These are phyloP conservation scores for Apiotrichum sp. DNA, from an alignment of 1,284 basidiomycete species.

Conservation along the genomic window DNA sequence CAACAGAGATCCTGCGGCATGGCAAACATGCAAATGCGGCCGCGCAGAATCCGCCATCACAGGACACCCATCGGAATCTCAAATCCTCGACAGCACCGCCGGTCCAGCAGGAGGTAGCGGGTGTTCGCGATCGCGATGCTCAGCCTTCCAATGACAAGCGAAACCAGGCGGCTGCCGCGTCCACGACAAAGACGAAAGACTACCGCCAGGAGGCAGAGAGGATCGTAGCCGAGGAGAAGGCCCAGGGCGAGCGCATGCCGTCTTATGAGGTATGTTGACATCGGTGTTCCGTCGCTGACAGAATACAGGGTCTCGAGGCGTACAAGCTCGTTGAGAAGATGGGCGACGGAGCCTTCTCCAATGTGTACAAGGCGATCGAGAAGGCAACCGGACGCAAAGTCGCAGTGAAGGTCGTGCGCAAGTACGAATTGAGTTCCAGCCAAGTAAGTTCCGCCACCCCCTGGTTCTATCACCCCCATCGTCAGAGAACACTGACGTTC, in stretches of 20 bases:
- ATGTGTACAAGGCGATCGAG: constrained; percentile 92
- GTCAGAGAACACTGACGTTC: constrained; percentile 10
- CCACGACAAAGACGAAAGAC: constrained; percentile 21
- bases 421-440: constrained; percentile 86
- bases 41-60: not conserved
- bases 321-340: constrained; percentile 82
- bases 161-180: not conserved
- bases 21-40: constrained; percentile 54
- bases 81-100: not conserved
- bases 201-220: constrained; percentile 60
- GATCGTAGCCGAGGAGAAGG: constrained; percentile 71
- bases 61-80: constrained; percentile 12
- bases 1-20: constrained; percentile 68
- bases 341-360: constrained; percentile 98
- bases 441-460: constrained; percentile 65
- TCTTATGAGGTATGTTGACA: constrained; percentile 53
- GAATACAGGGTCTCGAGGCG: constrained; percentile 64
- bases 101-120: not conserved
- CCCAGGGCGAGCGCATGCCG: constrained; percentile 71
- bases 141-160: constrained; percentile 16
- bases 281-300: not conserved
- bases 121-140: not conserved
- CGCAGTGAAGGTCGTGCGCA: constrained; percentile 96
- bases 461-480: not conserved
- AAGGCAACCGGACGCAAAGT: constrained; percentile 70